Base-by-base conservation (phyloP, 441 rosid genomes). In the Populus hybrid region DNA sequence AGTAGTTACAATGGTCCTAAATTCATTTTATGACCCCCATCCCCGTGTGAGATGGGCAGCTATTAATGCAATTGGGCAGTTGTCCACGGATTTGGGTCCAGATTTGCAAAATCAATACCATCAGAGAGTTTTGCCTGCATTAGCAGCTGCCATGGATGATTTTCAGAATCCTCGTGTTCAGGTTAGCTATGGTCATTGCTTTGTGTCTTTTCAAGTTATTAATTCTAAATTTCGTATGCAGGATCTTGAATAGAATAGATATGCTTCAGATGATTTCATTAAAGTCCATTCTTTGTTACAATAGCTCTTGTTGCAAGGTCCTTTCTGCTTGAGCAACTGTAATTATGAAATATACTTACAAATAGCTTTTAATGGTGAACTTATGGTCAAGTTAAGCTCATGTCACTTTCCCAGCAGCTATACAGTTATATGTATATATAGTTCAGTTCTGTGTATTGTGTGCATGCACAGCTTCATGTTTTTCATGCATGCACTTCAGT, bases 31-130 rank as follows among this genome's bases (percentile, higher is more conserved):
- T 67, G 91, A 92, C 81, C 91, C 93, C 26, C 98, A 95, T 78
- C 94, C 99, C 20, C 94, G 98, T 23, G 95, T 91, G 36, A 92
- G 98, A 70, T 92, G 98, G 97, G 98, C 97, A 72, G 98, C 99
- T 46, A 91, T 96, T 64, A 89, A 94, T 83, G 98, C 98, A n/a
- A 88, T 92, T 72, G 96, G 99, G 70, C 98, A 92, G 80, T 80
- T 92, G 87, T 96, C 97, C 42, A 91, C 98, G 1, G 99, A 96
- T 85, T 85, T 96, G 86, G 98, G 97, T 81, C 98, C 97, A 32
- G 98, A 93, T 86, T 88, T 93, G 94, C 99, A 91, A 86, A 95
- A 91, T 69, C 98, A 89, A 66, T 90, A 91, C 97, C 97, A 96
- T 77, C 90, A 82, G 35, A 85, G 86, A 20, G 96, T 94, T 94